Base-by-base conservation (phyloP, 768 basidiomycete genomes). In the Rhizopogon sp. region DNA sequence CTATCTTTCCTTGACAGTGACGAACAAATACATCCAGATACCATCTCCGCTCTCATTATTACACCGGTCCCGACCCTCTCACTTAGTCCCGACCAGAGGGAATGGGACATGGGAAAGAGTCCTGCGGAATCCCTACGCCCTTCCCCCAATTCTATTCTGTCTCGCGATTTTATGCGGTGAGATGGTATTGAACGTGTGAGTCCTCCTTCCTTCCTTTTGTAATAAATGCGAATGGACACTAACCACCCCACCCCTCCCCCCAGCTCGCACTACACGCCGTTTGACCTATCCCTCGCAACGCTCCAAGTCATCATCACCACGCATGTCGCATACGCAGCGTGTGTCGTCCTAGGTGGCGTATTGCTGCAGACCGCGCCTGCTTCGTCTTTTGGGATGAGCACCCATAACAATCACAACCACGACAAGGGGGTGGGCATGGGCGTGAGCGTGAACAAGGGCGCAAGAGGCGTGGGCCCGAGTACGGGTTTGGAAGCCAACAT, bases 341-440 rank as follows among this genome's bases (percentile, higher is more conserved):
- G 86, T 40, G 77, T 86, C 10, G 82, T 90, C 0, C 87, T 96
- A 11, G 96, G 93, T 2, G 84, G 86, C 6, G 86, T 93, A 1
- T 75, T 99, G 2, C 70, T 98, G 13, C 97, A 98, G 70, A 98
- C 97, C 0, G 83, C 93, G 0, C 95, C 95, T 2, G 72, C 76
- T 43, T 14, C 43, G 5, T 43, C 50, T 11, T 40, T 40, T 7
- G 10, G n/a, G 5, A 41, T 50, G 49, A 28, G 5, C 20, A 10
- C 8, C 31, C 31, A 33, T 33, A 39, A 2, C 8, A 39, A 39
- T 7, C 8, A 14, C 17, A n/a, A 13, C 13, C 8, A 14, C 17
- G 11, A 4, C 11, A 49, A 3, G 10, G 31, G 46, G 9, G 63
- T 62, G 54, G 39, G 50, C 2, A 45, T 20, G 20, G 2, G 20